Evolutionary conservation across 2,329 filamentous ascomycete species (phyloP).

Genomic region (Pseudocercospora crystallina): DNA sequence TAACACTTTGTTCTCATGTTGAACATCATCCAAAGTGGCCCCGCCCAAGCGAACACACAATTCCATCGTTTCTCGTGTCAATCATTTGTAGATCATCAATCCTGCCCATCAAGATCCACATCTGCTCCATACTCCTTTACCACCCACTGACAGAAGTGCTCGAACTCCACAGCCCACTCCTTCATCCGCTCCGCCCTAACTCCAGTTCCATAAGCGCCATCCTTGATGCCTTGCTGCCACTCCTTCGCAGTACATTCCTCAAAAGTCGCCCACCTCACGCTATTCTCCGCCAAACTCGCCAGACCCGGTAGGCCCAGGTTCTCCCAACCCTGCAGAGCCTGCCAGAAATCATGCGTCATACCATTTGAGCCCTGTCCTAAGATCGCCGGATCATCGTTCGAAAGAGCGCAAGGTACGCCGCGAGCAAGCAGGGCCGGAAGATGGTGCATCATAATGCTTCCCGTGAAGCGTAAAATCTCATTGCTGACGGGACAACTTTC

Average conservation of each 20-base stretch:
- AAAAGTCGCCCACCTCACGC: conserved; percentile 83
- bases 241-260: conserved; percentile 72
- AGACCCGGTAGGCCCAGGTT: conserved; percentile 86
- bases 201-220: conserved; percentile 70
- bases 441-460: conserved; percentile 73
- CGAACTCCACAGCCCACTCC: conserved; percentile 80
- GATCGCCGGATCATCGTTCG: conserved; percentile 89
- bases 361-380: conserved; percentile 79
- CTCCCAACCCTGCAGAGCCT: conserved; percentile 85
- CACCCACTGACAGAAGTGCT: conserved; percentile 88
- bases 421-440: conserved; percentile 80
- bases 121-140: conserved; percentile 64
- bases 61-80: neutral
- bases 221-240: conserved; percentile 71
- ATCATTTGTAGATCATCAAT: conserved; percentile 16
- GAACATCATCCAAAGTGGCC: no score
- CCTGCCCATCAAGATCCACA: conserved; percentile 26
- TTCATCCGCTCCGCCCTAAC: conserved; percentile 70
- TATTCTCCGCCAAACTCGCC: conserved; percentile 87
- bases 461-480: conserved; percentile 77
- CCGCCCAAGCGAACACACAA: no score
- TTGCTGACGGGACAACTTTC: conserved; percentile 92
- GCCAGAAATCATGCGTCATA: conserved; percentile 93
- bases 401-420: conserved; percentile 79
- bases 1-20: no score